Percentiles rank a stretch among this genome's conserved stretches.
These are phyloP conservation scores for Peribolospora baueri DNA, from an alignment of 768 basidiomycete genomes.

Conservation along the genomic window DNA sequence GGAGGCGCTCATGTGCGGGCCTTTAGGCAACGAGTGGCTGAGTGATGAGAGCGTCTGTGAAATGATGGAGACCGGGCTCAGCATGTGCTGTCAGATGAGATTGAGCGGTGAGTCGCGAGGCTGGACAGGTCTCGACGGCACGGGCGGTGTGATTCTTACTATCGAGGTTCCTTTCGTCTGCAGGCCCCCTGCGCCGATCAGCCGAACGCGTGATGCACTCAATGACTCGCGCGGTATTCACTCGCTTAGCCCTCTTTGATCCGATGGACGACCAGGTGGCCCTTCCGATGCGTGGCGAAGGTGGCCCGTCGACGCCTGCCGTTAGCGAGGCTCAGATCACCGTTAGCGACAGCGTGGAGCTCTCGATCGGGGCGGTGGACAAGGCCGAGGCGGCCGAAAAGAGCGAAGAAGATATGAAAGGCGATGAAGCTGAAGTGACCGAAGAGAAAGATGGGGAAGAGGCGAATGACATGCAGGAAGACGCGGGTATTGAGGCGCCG, in stretches of 20 bases:
- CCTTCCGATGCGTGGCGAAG: neutral
- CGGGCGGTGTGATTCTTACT: neutral
- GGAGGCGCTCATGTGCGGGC: constrained; percentile 43
- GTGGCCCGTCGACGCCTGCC: no score
- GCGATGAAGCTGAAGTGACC: neutral
- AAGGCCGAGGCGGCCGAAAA: neutral
- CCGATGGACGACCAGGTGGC: constrained; percentile 1
- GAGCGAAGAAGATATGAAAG: neutral
- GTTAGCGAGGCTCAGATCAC: no score
- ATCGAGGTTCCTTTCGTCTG: neutral
- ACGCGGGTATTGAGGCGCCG: constrained; percentile 18
- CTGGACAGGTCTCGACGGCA: neutral
- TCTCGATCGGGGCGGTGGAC: no score
- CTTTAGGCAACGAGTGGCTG: constrained; percentile 25
- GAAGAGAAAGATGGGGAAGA: constrained; percentile 26
- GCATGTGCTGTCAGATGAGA: constrained; percentile 89
- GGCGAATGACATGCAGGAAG: constrained; percentile 31
- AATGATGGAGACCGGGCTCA: constrained; percentile 90
- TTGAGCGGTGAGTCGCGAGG: constrained; percentile 49
- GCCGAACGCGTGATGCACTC: constrained; percentile 75
- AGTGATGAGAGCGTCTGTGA: constrained; percentile 92
- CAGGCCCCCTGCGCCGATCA: constrained; percentile 65
- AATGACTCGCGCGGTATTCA: constrained; percentile 59
- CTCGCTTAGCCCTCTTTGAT: constrained; percentile 26
- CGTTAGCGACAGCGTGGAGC: no score